Percentiles rank a stretch among this genome's conserved stretches.
phyloP scores from a whole-genome alignment of 2,329 filamentous ascomycete species.

The Cadophora luteo-olivacea region DNA sequence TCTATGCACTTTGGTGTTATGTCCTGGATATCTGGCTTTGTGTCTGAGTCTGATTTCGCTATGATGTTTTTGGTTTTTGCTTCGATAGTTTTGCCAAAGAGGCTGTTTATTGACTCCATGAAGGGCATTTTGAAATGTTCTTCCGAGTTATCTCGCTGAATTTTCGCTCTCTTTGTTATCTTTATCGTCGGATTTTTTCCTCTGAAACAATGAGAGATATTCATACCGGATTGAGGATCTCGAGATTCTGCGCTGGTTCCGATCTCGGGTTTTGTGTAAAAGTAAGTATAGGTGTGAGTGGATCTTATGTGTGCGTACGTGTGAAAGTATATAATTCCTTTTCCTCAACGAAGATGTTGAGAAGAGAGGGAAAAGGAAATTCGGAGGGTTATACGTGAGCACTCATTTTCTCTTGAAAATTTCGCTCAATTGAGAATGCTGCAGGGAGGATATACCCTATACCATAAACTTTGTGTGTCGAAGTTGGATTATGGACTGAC shows the following conservation, averaged over 20 bases:
- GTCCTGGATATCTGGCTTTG: too few relatives aligned
- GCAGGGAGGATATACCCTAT: too few relatives aligned
- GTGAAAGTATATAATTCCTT: background rate
- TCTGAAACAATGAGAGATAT: too few relatives aligned
- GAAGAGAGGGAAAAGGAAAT: background rate
- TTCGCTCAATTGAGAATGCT: too few relatives aligned
- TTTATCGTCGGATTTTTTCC: too few relatives aligned
- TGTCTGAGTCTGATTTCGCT: too few relatives aligned
- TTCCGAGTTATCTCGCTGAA: too few relatives aligned
- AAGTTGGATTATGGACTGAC: background rate
- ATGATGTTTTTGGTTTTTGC: background rate
- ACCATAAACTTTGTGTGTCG: background rate
- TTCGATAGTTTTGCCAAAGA: background rate
- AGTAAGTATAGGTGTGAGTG: background rate
- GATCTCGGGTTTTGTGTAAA: background rate
- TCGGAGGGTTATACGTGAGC: background rate
- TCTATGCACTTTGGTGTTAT: too few relatives aligned
- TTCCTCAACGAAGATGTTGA: background rate
- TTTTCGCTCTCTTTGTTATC: too few relatives aligned
- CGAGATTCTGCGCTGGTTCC: too few relatives aligned
- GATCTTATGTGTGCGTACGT: background rate
- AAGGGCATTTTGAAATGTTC: background rate
- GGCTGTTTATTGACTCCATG: background rate
- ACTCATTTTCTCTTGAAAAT: background rate
- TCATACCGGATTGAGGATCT: too few relatives aligned